Base-by-base conservation (phyloP, 208 protist genomes). In the Acanthamoeba healyi region DNA sequence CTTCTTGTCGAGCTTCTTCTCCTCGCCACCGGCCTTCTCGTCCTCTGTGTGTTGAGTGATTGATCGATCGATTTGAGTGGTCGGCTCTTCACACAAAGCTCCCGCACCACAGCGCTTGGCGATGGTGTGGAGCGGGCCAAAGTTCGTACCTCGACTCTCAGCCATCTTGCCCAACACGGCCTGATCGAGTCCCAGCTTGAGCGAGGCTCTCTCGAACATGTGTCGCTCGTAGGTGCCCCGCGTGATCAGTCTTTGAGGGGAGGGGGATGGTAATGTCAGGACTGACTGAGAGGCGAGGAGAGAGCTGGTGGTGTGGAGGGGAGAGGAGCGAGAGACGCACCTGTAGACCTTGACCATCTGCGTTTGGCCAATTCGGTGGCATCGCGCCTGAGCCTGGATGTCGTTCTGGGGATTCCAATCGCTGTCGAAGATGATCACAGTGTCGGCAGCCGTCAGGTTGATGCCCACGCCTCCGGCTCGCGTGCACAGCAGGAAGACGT, bases 171-270 rank as follows among this genome's bases (percentile, higher is more conserved):
- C 34, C 34, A 97, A 34, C 26, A 97, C 94, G 24, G 72, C 94
- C 38, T 98, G 95, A 72, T 98, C 98, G 7, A 98, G 89, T n/a
- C 96, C 95, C 1, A 98, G 93, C 82, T 98, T 98, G 14, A 95
- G 93, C 0, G 96, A 98, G 0, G 98, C 98, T 44, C 77, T 94
- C 42, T 98, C 95, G 88, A 99, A 98, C 94, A 99, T 98, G 70
- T 98, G 92, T 29, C 95, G 38, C 94, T 99, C 98, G 84, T 99
- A 98, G 6, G 97, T 98, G 26, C 96, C 95, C 40, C 93, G 79
- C 12, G 97, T 98, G 29, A 99, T 97, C 15, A 99, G 92, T 29
- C 61, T 67, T n/a, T n/a, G n/a, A n/a, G n/a, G n/a, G n/a, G n/a
- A n/a, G n/a, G n/a, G n/a, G n/a, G n/a, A n/a, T n/a, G n/a, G n/a